Conservation (phyloP, 768 basidiomycete genomes). For the Sistotremastrum suecicum region DNA sequence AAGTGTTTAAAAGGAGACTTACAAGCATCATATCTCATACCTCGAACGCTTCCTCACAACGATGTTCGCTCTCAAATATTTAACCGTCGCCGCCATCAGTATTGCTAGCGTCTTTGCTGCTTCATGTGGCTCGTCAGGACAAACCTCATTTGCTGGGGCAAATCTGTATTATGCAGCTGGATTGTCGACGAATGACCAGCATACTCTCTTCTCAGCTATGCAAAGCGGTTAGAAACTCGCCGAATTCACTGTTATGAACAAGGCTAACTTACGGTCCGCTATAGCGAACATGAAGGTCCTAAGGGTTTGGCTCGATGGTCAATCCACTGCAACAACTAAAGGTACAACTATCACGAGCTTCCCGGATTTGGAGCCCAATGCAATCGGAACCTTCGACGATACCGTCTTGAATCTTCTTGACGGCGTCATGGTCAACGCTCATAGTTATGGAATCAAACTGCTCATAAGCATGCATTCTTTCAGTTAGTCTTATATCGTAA, state of each 20-base stretch:
- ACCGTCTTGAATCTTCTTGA: constrained; percentile 22
- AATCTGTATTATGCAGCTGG: constrained; percentile 16
- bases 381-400: constrained; percentile 22
- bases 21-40: background rate
- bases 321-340: constrained; percentile 10
- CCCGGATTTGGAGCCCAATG: constrained; percentile 20
- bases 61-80: too few relatives aligned
- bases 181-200: constrained; percentile 6
- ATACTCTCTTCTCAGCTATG: constrained; percentile 8
- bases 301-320: constrained; percentile 13
- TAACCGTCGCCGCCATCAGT: too few relatives aligned
- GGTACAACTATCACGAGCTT: constrained; percentile 15
- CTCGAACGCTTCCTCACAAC: too few relatives aligned
- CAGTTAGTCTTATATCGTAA: too few relatives aligned
- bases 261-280: too few relatives aligned
- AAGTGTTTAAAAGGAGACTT: background rate
- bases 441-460: constrained; percentile 19
- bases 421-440: constrained; percentile 24
- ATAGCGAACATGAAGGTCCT: constrained; percentile 11
- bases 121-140: too few relatives aligned
- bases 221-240: constrained; percentile 4
- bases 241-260: too few relatives aligned
- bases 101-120: too few relatives aligned
- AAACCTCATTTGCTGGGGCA: constrained; percentile 11
- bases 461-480: too few relatives aligned